phyloP scores from a whole-genome alignment of 495 filamentous ascomycete species.

The Beverwykella pulmonaria region DNA sequence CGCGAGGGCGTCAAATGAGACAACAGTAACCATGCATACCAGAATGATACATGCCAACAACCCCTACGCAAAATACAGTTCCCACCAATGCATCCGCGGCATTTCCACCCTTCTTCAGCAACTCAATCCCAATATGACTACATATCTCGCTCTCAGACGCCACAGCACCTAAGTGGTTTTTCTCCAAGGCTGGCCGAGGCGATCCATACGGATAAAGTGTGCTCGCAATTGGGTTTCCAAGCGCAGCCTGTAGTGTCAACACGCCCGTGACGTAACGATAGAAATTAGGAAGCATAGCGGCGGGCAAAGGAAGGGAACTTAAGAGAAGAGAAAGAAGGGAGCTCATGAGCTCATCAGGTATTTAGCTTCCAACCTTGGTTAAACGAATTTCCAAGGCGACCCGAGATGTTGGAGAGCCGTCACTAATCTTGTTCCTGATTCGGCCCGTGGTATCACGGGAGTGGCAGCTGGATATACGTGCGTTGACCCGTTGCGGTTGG shows the following conservation, averaged over 20 bases:
- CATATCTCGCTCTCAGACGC: constrained; percentile 77
- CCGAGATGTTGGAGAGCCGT: constrained; percentile 1
- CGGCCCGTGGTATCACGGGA: not conserved
- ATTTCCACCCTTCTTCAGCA: constrained; percentile 54
- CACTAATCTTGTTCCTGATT: not conserved
- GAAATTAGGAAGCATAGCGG: constrained; percentile 13
- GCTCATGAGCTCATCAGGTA: constrained; percentile 3
- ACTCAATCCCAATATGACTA: constrained; percentile 72
- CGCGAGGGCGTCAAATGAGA: not conserved
- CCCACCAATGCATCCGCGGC: constrained; percentile 49
- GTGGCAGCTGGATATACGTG: not conserved
- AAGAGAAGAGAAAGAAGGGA: constrained; percentile 1
- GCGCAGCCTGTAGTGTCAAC: constrained; percentile 28
- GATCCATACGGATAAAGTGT: not conserved
- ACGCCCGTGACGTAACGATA: constrained; percentile 21
- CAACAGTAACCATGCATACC: constrained; percentile 13
- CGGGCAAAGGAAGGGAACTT: constrained; percentile 1
- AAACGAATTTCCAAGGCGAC: not conserved
- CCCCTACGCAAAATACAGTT: constrained; percentile 45
- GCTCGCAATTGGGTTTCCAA: constrained; percentile 14
- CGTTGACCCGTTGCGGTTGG: not conserved
- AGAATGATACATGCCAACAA: constrained; percentile 71
- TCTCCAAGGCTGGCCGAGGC: not conserved
- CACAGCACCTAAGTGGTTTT: constrained; percentile 62
- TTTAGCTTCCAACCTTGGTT: not conserved